A percentile compares a stretch with the other conserved stretches of the same genome.
phyloP scores from a whole-genome alignment of 176 grass and related monocot genomes.

The Urochloa ruziziensis region DNA sequence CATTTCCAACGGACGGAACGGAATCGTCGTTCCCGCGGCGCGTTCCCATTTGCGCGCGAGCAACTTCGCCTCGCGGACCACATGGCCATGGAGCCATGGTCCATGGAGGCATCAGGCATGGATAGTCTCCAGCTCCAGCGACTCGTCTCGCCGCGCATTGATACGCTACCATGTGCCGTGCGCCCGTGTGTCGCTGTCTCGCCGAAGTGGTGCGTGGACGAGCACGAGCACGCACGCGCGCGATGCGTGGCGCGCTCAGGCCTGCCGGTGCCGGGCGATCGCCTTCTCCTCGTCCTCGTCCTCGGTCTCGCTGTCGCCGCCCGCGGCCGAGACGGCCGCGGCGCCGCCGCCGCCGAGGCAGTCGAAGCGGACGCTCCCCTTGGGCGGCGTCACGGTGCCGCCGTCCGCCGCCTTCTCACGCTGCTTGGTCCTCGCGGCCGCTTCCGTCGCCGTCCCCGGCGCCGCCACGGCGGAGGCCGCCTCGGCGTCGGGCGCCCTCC shows the following conservation, averaged over 20 bases:
- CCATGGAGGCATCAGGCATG: no score
- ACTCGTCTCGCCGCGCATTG: background rate
- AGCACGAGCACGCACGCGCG: background rate
- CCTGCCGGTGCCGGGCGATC: conserved; percentile 41
- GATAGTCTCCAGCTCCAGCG: no score
- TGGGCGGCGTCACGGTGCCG: background rate
- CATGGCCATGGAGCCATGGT: background rate
- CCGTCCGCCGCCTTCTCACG: conserved; percentile 8
- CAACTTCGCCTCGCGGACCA: conserved; percentile 2
- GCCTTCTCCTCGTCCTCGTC: conserved; percentile 53
- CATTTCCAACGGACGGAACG: background rate
- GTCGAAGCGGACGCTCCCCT: conserved; percentile 54
- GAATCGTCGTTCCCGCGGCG: background rate
- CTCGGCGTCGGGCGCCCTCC: conserved; percentile 26
- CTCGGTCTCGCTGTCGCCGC: conserved; percentile 34
- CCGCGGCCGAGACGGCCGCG: background rate
- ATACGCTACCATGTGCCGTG: background rate
- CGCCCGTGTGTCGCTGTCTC: no score
- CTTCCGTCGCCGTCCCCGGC: background rate
- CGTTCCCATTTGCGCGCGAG: background rate
- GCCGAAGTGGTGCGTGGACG: background rate
- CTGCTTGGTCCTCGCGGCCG: background rate
- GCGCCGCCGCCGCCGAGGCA: conserved; percentile 46
- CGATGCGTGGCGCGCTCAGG: background rate
- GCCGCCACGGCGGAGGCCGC: background rate